A percentile compares a stretch with the other conserved stretches of the same genome.
phyloP scores from a whole-genome alignment of 1,284 basidiomycete species.

The Athelia psychrophila region DNA sequence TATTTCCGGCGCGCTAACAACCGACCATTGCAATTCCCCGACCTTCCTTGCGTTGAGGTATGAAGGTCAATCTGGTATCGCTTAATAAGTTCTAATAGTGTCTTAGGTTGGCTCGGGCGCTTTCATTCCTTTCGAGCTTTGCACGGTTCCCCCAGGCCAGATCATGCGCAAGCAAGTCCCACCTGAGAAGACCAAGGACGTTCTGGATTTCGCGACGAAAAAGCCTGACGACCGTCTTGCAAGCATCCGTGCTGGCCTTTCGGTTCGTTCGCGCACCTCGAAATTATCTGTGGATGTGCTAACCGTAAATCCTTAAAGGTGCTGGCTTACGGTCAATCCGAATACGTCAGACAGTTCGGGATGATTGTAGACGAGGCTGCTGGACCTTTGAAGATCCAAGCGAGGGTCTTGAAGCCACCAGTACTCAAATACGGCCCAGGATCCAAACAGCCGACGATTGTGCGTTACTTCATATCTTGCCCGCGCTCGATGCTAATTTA shows the following conservation, averaged over 20 bases:
- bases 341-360: constrained; percentile 70
- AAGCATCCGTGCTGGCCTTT: constrained; percentile 55
- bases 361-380: constrained; percentile 48
- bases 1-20: constrained; percentile 53
- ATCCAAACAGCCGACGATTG: constrained; percentile 50
- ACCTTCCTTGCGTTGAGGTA: constrained; percentile 65
- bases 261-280: constrained; percentile 29
- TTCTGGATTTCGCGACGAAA: constrained; percentile 72
- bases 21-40: constrained; percentile 49
- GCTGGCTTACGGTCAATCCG: constrained; percentile 66
- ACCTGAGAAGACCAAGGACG: constrained; percentile 59
- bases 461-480: constrained; percentile 26
- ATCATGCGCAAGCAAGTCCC: constrained; percentile 75
- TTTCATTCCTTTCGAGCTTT: constrained; percentile 66
- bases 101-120: constrained; percentile 62
- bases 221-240: constrained; percentile 55
- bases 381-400: constrained; percentile 50
- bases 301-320: constrained; percentile 35
- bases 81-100: constrained; percentile 1
- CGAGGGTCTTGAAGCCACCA: constrained; percentile 61
- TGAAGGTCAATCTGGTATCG: constrained; percentile 8
- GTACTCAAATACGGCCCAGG: constrained; percentile 56
- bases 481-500: background rate
- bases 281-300: background rate
- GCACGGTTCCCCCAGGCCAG: constrained; percentile 62